Evolutionary conservation across 192 early-diverging fungal genomes (phyloP).

Genomic region (Geranomyces variabilis): DNA sequence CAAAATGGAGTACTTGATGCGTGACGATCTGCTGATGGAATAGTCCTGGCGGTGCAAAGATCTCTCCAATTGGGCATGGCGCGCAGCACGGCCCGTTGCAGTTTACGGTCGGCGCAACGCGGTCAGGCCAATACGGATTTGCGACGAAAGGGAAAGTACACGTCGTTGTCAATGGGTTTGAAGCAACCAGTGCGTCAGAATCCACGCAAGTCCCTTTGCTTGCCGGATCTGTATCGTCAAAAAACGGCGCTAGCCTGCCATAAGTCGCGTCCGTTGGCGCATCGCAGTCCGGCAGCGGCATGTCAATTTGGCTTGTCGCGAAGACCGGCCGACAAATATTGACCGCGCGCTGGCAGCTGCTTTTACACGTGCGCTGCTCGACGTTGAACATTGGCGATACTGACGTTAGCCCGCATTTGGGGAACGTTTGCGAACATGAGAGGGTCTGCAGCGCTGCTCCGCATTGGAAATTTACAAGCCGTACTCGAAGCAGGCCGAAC

Average conservation of each 20-base stretch:
- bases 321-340: slow-evolving; percentile 7
- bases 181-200: not conserved
- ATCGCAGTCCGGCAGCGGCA: slow-evolving; percentile 22
- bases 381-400: not conserved
- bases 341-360: slow-evolving; percentile 9
- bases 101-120: not conserved
- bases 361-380: slow-evolving; percentile 14
- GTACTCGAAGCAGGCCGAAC: not conserved
- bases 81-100: slow-evolving; percentile 35
- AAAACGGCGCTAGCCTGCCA: slow-evolving; percentile 9
- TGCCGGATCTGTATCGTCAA: not conserved
- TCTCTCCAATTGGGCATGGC: slow-evolving; percentile 29
- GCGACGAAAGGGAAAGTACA: slow-evolving; percentile 9
- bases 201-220: not conserved
- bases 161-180: not conserved
- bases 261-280: slow-evolving; percentile 2
- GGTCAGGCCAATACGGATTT: slow-evolving; percentile 17
- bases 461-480: slow-evolving; percentile 12
- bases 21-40: slow-evolving; percentile 19
- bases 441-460: slow-evolving; percentile 11
- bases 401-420: slow-evolving; percentile 1
- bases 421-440: slow-evolving; percentile 9
- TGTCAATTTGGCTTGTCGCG: not conserved
- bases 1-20: slow-evolving; percentile 23
- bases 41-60: slow-evolving; percentile 12